phyloP scores from a whole-genome alignment of 352 stramenopile genomes.

The Blastocystis sp. region DNA sequence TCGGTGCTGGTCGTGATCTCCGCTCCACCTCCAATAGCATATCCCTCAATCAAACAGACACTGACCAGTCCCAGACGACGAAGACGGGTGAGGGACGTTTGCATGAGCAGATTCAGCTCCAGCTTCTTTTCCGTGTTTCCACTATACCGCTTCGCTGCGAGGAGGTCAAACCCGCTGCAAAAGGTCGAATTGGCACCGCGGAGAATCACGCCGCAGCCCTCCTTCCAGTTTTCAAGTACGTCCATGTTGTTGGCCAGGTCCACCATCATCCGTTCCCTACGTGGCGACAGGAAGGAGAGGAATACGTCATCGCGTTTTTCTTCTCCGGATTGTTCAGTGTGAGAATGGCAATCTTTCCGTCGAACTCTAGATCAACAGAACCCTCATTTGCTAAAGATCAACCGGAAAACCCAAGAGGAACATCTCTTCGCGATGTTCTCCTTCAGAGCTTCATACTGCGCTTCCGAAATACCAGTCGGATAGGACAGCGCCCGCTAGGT shows the following conservation, averaged over 20 bases:
- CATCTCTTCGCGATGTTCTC: not conserved
- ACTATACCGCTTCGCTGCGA: constrained; percentile 3
- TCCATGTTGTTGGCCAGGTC: constrained; percentile 20
- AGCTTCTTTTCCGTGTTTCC: not conserved
- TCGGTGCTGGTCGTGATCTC: constrained; percentile 31
- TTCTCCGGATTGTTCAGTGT: constrained; percentile 32
- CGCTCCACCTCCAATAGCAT: constrained; percentile 44
- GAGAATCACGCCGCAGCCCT: constrained; percentile 3
- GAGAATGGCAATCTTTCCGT: constrained; percentile 30
- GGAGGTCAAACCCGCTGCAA: constrained; percentile 32
- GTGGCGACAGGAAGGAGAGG: not conserved
- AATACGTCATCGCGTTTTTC: constrained; percentile 49
- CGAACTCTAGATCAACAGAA: constrained; percentile 38
- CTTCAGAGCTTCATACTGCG: constrained; percentile 22
- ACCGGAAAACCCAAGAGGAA: not conserved
- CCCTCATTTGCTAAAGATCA: constrained; percentile 34
- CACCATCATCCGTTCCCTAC: constrained; percentile 50
- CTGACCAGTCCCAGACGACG: constrained; percentile 13
- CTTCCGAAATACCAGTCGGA: constrained; percentile 17
- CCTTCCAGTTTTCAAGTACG: constrained; percentile 5
- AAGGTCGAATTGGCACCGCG: constrained; percentile 15
- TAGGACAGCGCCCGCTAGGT: not conserved
- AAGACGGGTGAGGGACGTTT: not conserved
- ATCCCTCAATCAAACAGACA: constrained; percentile 24
- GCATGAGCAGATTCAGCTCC: constrained; percentile 43